These are phyloP conservation scores for Suhomyces guaymorum DNA, from an alignment of 1,139 yeast genomes.

Conservation along the genomic window DNA sequence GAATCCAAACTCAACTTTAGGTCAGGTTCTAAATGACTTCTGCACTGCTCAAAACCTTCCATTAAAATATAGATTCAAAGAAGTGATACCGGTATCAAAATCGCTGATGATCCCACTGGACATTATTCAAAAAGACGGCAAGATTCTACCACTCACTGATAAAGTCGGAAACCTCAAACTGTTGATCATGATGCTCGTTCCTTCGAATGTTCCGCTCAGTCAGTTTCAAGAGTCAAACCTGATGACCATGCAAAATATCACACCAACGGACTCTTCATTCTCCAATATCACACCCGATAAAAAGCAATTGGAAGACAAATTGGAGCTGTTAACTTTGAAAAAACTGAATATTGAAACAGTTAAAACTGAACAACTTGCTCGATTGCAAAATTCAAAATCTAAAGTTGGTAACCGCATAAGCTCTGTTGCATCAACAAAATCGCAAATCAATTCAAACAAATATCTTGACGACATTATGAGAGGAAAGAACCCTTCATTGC, in stretches of 20 bases:
- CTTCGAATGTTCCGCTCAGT: constrained; percentile 4
- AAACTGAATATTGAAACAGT: neutral
- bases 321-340: constrained; percentile 15
- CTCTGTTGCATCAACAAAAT: constrained; percentile 1
- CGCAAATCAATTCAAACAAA: constrained; percentile 22
- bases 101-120: neutral
- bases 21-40: constrained; percentile 34
- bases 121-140: constrained; percentile 1
- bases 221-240: constrained; percentile 6
- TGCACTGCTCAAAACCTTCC: constrained; percentile 32
- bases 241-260: constrained; percentile 21
- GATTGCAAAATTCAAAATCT: neutral
- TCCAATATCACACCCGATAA: constrained; percentile 31
- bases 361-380: too few species aligned
- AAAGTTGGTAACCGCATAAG: neutral
- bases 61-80: constrained; percentile 21
- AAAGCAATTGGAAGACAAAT: constrained; percentile 25
- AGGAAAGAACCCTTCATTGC: constrained; percentile 36
- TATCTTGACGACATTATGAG: constrained; percentile 40
- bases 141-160: constrained; percentile 15
- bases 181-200: constrained; percentile 17
- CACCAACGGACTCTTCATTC: constrained; percentile 32
- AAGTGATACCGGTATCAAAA: constrained; percentile 3
- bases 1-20: constrained; percentile 25
- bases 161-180: constrained; percentile 24